Percentiles rank a stretch among this genome's conserved stretches.
Evolutionary conservation across 83 land plant species (phyloP).

Genomic region (Picea abies): DNA sequence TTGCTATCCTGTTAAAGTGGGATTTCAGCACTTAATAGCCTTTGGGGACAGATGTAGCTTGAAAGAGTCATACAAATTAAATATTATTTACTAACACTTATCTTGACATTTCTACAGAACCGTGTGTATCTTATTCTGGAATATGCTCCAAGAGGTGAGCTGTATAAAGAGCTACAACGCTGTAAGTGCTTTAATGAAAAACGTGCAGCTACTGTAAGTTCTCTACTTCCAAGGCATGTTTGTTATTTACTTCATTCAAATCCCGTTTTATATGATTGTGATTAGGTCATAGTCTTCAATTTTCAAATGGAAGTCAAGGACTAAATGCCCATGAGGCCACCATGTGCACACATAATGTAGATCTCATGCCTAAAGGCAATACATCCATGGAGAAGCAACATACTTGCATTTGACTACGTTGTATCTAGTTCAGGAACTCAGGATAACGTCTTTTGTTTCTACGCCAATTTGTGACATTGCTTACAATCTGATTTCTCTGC

Average conservation of each 20-base stretch:
- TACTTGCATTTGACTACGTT: background rate
- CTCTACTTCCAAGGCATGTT: background rate
- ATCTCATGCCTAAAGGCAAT: background rate
- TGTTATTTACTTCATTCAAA: background rate
- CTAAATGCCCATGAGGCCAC: background rate
- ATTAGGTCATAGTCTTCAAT: background rate
- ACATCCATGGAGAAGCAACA: too few species aligned
- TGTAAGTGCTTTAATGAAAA: constrained; percentile 85
- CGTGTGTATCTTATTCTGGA: constrained; percentile 87
- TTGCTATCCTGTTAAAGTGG: too few species aligned
- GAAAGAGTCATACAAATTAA: background rate
- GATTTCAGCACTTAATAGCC: too few species aligned
- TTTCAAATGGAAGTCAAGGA: background rate
- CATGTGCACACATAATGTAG: background rate
- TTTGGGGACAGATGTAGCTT: background rate
- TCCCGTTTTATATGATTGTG: background rate
- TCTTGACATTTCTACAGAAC: constrained; percentile 43
- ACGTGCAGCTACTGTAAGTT: constrained; percentile 86
- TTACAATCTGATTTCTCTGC: background rate
- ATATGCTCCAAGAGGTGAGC: constrained; percentile 92
- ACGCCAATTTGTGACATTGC: background rate
- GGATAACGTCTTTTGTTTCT: background rate
- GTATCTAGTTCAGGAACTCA: background rate
- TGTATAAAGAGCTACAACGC: constrained; percentile 85
- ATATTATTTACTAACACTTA: background rate